Base-by-base conservation (phyloP, 164 flowering plant species). In the Malania oleifera region DNA sequence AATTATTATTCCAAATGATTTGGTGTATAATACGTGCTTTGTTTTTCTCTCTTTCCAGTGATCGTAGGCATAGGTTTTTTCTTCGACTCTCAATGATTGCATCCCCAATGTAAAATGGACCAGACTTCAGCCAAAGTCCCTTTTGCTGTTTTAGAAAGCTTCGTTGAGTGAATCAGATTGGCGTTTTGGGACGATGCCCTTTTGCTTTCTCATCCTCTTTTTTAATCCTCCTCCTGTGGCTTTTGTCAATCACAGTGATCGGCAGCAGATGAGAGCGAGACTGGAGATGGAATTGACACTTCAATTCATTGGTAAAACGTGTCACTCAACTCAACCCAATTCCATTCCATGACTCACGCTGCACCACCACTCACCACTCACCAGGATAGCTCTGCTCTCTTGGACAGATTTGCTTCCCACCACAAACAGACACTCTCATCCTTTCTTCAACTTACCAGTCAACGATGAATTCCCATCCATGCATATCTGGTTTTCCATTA, bases 1-100 rank as follows among this genome's bases (percentile, higher is more conserved):
- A 12, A 20, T 47, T 3, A 27, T 41, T 25, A 5, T 56, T 40
- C 5, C 6, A 19, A n/a, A n/a, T 14, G 20, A 56, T 49, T 56
- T 49, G 56, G 46, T 11, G 46, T 46, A 18, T n/a, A n/a, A n/a
- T n/a, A n/a, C n/a, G n/a, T 57, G 46, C 27, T 34, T 58, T n/a
- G n/a, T n/a, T n/a, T n/a, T n/a, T n/a, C n/a, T n/a, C n/a, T n/a
- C n/a, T n/a, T n/a, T n/a, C n/a, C n/a, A n/a, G n/a, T n/a, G n/a
- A n/a, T n/a, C n/a, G n/a, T n/a, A n/a, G n/a, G n/a, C n/a, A n/a
- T n/a, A n/a, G n/a, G n/a, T n/a, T n/a, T n/a, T n/a, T n/a, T n/a
- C n/a, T 25, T 49, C 41, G 20, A 18, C n/a, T 52, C 25, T 54
- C 40, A 22, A 52, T 41, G 44, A 25, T 37, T 44, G 41, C 31